These are phyloP conservation scores for Closterium sp. DNA, from an alignment of 139 green algal genomes.

Conservation along the genomic window DNA sequence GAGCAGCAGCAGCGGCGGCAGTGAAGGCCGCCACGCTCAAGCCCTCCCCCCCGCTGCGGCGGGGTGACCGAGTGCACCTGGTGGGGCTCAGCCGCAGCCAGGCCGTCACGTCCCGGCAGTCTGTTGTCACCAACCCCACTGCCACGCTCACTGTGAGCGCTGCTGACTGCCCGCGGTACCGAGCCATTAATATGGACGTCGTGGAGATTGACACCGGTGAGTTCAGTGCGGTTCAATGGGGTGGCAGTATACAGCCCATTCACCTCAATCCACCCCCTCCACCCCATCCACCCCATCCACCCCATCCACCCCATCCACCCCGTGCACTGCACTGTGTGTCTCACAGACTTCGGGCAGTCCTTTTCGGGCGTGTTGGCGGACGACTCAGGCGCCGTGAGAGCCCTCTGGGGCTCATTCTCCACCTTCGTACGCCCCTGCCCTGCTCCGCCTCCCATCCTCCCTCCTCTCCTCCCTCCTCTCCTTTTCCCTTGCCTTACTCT, in stretches of 20 bases:
- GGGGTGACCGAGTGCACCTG: conserved; percentile 65
- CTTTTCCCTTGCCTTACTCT: too few species aligned
- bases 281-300: too few species aligned
- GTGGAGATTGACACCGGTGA: conserved; percentile 77
- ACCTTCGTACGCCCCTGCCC: not conserved
- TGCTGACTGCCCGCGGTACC: conserved; percentile 71
- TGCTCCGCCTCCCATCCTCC: too few species aligned
- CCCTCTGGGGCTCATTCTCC: conserved; percentile 35
- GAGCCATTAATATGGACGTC: conserved; percentile 87
- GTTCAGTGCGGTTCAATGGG: not conserved
- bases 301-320: too few species aligned
- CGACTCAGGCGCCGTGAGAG: conserved; percentile 58
- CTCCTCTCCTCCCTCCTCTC: not conserved
- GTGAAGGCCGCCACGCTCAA: conserved; percentile 34
- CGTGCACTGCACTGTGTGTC: not conserved
- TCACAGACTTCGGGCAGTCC: conserved; percentile 76
- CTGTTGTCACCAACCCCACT: conserved; percentile 71
- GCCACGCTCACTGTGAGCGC: conserved; percentile 60
- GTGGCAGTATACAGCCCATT: not conserved
- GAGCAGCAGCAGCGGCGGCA: not conserved
- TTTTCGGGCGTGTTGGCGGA: conserved; percentile 82
- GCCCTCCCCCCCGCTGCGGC: conserved; percentile 7
- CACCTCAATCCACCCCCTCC: too few species aligned
- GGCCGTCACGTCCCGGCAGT: conserved; percentile 70
- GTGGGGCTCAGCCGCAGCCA: conserved; percentile 49